Conservation (phyloP, 2,329 filamentous ascomycete species). For the Penicillium digitatum region DNA sequence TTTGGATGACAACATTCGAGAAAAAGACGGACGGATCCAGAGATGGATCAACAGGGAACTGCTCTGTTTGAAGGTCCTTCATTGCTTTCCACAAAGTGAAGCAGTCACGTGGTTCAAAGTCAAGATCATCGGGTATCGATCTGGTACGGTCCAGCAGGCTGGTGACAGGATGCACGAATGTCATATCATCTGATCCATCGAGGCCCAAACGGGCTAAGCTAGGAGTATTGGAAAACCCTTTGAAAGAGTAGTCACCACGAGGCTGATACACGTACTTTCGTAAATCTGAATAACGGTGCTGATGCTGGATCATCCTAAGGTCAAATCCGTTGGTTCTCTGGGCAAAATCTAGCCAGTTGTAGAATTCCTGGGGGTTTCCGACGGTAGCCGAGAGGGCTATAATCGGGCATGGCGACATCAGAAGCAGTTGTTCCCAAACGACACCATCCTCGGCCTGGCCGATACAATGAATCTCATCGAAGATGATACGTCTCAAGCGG, state of each 20-base stretch:
- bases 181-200: conserved; percentile 50
- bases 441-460: conserved; percentile 71
- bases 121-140: conserved; percentile 64
- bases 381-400: conserved; percentile 77
- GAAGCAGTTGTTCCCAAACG: conserved; percentile 72
- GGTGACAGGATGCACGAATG: conserved; percentile 63
- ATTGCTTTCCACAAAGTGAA: conserved; percentile 62
- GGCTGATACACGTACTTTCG: conserved; percentile 68
- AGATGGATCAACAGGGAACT: conserved; percentile 45
- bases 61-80: conserved; percentile 52
- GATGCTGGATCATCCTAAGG: conserved; percentile 65
- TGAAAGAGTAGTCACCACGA: conserved; percentile 48
- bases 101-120: conserved; percentile 68
- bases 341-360: conserved; percentile 61
- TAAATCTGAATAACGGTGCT: conserved; percentile 69
- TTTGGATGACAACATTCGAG: conserved; percentile 54
- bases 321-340: conserved; percentile 61
- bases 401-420: conserved; percentile 71
- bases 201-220: conserved; percentile 41
- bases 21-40: conserved; percentile 29
- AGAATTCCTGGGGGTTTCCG: conserved; percentile 69
- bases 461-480: conserved; percentile 78
- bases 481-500: conserved; percentile 70
- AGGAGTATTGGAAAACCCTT: conserved; percentile 44
- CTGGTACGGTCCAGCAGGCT: conserved; percentile 59